Conservation (phyloP, 495 filamentous ascomycete species). For the Aspergillus ostianus region DNA sequence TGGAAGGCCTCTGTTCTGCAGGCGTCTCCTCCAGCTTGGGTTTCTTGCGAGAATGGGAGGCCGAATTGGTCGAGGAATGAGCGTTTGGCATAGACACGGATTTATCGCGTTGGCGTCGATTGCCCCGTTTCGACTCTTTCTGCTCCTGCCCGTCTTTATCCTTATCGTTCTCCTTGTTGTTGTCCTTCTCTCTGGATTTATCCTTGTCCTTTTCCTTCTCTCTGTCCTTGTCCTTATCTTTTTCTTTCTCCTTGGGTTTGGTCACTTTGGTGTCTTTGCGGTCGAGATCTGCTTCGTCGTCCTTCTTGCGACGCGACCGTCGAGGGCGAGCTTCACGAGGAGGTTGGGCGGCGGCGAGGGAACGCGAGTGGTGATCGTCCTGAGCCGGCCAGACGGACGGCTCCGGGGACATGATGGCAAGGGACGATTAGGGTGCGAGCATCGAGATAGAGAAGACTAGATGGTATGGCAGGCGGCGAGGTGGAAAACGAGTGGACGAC, state of each 20-base stretch:
- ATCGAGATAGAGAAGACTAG: conserved; percentile 1
- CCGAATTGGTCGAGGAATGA: conserved; percentile 14
- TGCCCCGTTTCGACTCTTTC: conserved; percentile 33
- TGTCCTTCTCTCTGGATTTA: conserved; percentile 19
- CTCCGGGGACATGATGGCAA: conserved; percentile 26
- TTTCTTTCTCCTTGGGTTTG: conserved; percentile 28
- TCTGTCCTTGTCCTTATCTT: conserved; percentile 26
- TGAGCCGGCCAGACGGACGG: conserved; percentile 22
- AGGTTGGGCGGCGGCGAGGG: conserved; percentile 10
- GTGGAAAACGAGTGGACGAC: not conserved
- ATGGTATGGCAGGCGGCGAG: not conserved
- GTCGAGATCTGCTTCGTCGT: conserved; percentile 29
- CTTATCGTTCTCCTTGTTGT: conserved; percentile 25
- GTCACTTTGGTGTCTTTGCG: conserved; percentile 22
- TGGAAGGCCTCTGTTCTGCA: conserved; percentile 14
- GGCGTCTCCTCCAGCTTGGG: conserved; percentile 42
- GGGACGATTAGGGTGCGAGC: conserved; percentile 7
- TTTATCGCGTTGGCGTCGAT: conserved; percentile 42
- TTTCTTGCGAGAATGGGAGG: conserved; percentile 44
- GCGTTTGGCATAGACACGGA: conserved; percentile 27
- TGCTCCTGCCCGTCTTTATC: conserved; percentile 9
- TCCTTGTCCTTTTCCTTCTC: conserved; percentile 25
- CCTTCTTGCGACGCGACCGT: conserved; percentile 51
- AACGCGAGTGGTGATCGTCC: conserved; percentile 22
- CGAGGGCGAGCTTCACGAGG: conserved; percentile 25